phyloP scores from a whole-genome alignment of 2,329 filamentous ascomycete species.

The Ceratocystis lukuohia region DNA sequence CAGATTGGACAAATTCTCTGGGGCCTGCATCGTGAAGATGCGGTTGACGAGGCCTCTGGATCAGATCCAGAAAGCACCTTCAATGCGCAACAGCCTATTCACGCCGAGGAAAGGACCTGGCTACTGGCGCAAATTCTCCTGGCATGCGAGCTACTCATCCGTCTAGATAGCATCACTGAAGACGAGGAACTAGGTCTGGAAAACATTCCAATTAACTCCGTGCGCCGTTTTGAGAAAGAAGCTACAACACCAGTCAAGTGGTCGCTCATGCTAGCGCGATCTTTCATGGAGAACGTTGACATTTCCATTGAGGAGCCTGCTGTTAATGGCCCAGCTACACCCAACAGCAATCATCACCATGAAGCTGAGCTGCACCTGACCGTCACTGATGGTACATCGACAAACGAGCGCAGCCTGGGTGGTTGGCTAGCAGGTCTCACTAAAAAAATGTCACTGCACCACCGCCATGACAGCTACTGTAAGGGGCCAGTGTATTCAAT shows the following conservation, averaged over 20 bases:
- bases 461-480: conserved; percentile 23
- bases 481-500: conserved; percentile 35
- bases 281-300: conserved; percentile 56
- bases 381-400: conserved; percentile 22
- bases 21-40: conserved; percentile 41
- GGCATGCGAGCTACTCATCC: conserved; percentile 50
- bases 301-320: conserved; percentile 35
- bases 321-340: not conserved
- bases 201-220: conserved; percentile 40
- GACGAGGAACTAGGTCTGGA: conserved; percentile 43
- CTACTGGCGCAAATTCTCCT: conserved; percentile 52
- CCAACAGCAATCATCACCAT: not conserved
- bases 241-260: conserved; percentile 51
- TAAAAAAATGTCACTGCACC: conserved; percentile 34
- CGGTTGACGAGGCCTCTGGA: conserved; percentile 27
- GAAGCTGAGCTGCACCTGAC: conserved; percentile 21
- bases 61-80: conserved; percentile 37
- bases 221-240: conserved; percentile 48
- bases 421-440: conserved; percentile 47
- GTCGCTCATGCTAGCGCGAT: conserved; percentile 50
- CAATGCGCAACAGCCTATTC: conserved; percentile 28
- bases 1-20: conserved; percentile 59
- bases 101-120: conserved; percentile 51
- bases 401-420: conserved; percentile 16
- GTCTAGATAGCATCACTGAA: conserved; percentile 49